Evolutionary conservation across 2,329 filamentous ascomycete genomes (phyloP).

Genomic region (Fusarium secorum): DNA sequence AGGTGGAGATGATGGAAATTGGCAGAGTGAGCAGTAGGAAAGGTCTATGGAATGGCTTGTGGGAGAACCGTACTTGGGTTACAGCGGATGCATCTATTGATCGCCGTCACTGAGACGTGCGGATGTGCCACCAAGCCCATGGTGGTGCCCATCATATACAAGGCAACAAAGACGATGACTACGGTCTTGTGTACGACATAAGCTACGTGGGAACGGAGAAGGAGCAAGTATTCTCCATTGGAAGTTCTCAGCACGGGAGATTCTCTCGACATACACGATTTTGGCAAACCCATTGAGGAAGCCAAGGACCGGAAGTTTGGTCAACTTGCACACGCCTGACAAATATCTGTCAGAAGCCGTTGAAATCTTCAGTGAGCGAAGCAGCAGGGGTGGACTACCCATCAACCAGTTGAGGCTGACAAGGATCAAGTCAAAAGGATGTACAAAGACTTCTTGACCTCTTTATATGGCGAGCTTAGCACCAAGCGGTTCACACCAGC

Average conservation of each 20-base stretch:
- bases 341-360: background rate
- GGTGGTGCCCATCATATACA: too few relatives aligned
- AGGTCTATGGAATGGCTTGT: too few relatives aligned
- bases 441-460: background rate
- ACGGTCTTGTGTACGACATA: too few relatives aligned
- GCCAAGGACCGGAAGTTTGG: background rate
- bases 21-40: background rate
- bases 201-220: too few relatives aligned
- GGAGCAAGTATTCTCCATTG: too few relatives aligned
- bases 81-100: too few relatives aligned
- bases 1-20: background rate
- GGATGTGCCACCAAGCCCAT: too few relatives aligned
- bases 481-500: background rate
- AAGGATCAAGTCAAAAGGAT: fast-evolving
- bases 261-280: background rate
- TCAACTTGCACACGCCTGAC: background rate
- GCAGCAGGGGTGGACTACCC: background rate
- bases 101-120: too few relatives aligned
- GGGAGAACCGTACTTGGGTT: too few relatives aligned
- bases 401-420: background rate
- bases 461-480: background rate
- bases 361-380: background rate
- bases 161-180: too few relatives aligned
- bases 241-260: background rate
- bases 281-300: background rate